Base-by-base conservation (phyloP, 2,329 filamentous ascomycete species). In the Fusarium ambrosium region DNA sequence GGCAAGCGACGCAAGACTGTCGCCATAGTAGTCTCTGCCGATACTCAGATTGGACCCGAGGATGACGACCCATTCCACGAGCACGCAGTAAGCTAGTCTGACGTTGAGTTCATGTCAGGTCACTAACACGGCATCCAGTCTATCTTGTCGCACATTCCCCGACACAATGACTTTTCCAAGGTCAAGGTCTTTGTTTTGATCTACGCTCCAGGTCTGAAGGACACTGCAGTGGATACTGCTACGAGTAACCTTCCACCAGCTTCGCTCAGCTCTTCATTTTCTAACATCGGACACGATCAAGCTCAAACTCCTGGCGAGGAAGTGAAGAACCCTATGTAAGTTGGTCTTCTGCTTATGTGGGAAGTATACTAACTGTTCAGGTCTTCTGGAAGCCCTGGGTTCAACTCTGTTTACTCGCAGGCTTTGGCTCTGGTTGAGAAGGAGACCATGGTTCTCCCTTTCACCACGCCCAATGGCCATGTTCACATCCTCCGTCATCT, bases 111-210 rank as follows among this genome's bases (percentile, higher is more conserved):
- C 74, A 63, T 59, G 64, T 36, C 39, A 32, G 41, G 72, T 76
- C 64, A 32, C 45, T 72, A 20, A 76, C 63, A 76, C 58, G 41
- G 62, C 14, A 7, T 70, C 2, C n/a, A 95, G 93, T 95, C 93
- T 32, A 94, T 98, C 76, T 89, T 98, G 66, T 97, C 95, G 51
- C 93, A 97, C 82, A 93, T 98, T 60, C 94, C 95, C 41, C 90
- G 92, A 72, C 90, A 93, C 69, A 91, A 92, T 75, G 92, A 98
- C 81, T 90, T 92, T 72, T 90, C 91, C 56, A 91, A 88, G 71
- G 91, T 92, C 74, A 94, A 94, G 80, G 88, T 98, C 27, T 97
- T 97, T 79, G 89, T 98, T 68, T 88, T 98, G 75, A 96, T 98
- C 80, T 98, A 98, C 83, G 92, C 94, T 4, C 96, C 96, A 1